Evolutionary conservation across 2,329 filamentous ascomycete species (phyloP).

Genomic region (Nemania sp.): DNA sequence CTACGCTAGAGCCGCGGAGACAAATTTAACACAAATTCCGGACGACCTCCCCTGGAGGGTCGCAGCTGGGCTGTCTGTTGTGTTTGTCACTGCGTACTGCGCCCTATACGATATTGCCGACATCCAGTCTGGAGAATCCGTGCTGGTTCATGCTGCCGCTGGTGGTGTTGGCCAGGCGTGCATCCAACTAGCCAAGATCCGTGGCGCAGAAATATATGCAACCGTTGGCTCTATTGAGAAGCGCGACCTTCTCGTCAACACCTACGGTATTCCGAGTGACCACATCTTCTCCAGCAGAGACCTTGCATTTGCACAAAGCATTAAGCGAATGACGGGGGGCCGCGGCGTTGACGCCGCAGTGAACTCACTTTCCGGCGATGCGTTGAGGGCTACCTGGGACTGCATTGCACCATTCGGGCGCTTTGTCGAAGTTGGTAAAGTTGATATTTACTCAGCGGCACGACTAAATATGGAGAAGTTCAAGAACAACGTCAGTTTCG

Average conservation of each 20-base stretch:
- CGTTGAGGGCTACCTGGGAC: conserved; percentile 54
- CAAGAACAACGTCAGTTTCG: conserved; percentile 20
- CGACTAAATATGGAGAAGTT: conserved; percentile 14
- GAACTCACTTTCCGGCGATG: conserved; percentile 55
- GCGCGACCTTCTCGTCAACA: conserved; percentile 10
- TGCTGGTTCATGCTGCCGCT: conserved; percentile 29
- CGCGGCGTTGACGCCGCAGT: conserved; percentile 48
- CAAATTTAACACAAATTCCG: too few relatives aligned
- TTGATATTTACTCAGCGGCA: conserved; percentile 25
- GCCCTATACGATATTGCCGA: not conserved
- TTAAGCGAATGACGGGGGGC: conserved; percentile 13
- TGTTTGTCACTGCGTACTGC: conserved; percentile 12
- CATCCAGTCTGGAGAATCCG: conserved; percentile 4
- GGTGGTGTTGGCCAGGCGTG: conserved; percentile 31
- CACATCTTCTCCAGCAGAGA: conserved; percentile 36
- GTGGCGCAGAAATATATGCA: conserved; percentile 31
- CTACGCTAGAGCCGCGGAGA: too few relatives aligned
- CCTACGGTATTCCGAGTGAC: conserved; percentile 2
- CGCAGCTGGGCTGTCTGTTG: not conserved
- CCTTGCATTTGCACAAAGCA: conserved; percentile 3
- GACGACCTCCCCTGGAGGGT: too few relatives aligned
- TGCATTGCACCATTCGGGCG: conserved; percentile 57
- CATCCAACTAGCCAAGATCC: conserved; percentile 19
- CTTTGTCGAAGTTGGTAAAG: conserved; percentile 46
- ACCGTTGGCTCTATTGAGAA: conserved; percentile 28